Evolutionary conservation across 805 yeast species (phyloP).

Genomic region (Saturnispora hagleri): DNA sequence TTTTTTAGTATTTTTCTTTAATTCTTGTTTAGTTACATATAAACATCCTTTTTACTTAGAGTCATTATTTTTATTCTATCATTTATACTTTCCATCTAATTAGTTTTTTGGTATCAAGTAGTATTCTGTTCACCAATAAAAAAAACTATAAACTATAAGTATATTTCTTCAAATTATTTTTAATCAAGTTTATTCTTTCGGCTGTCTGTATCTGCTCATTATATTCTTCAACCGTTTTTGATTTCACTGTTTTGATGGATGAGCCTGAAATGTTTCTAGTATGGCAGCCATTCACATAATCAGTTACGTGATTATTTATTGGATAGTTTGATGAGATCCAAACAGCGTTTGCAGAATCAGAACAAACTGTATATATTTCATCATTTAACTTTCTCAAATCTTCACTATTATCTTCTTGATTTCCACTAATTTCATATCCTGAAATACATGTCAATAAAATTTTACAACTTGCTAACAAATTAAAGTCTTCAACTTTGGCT

Average conservation of each 20-base stretch:
- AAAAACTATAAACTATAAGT: background rate
- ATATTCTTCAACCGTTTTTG: conserved; percentile 3
- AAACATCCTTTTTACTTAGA: background rate
- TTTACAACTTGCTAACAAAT: conserved; percentile 27
- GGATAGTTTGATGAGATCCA: background rate
- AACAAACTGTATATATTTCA: background rate
- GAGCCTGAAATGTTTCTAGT: background rate
- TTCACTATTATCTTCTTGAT: background rate
- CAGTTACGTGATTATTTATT: background rate
- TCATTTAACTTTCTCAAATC: background rate
- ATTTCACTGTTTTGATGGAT: conserved; percentile 1
- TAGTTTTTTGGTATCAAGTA: background rate
- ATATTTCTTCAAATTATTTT: conserved; percentile 14
- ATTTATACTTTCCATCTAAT: background rate
- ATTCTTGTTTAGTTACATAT: background rate
- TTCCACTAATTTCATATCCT: conserved; percentile 3
- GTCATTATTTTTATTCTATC: background rate
- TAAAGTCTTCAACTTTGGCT: conserved; percentile 24
- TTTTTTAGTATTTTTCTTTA: background rate
- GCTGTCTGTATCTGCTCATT: conserved; percentile 6
- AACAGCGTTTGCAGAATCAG: background rate
- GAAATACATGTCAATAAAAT: conserved; percentile 26
- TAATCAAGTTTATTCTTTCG: conserved; percentile 22
- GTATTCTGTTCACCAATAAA: no score
- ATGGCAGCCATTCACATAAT: background rate